These are phyloP conservation scores for Aureobasidium sp. DNA, from an alignment of 2,329 filamentous ascomycete genomes.

Conservation along the genomic window DNA sequence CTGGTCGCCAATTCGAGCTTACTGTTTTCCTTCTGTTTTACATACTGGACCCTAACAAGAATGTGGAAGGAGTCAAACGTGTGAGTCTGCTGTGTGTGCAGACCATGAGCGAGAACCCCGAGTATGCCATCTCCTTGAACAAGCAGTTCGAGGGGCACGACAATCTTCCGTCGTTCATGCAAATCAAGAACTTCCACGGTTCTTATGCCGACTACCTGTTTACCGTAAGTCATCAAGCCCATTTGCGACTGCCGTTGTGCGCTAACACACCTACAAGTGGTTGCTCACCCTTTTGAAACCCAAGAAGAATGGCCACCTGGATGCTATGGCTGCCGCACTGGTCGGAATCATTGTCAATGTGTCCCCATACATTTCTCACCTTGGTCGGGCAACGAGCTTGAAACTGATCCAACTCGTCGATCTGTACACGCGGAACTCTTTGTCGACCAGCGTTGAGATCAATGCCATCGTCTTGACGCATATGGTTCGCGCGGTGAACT, in stretches of 20 bases:
- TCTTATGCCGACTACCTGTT: conserved; percentile 92
- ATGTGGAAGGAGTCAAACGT: conserved; percentile 86
- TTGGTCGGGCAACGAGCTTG: conserved; percentile 65
- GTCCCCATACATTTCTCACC: conserved; percentile 68
- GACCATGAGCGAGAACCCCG: conserved; percentile 84
- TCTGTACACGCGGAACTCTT: conserved; percentile 16
- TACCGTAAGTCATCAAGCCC: conserved; percentile 50
- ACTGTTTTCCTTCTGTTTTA: conserved; percentile 86
- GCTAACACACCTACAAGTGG: conserved; percentile 4
- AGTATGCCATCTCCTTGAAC: conserved; percentile 84
- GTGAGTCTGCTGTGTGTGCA: conserved; percentile 98
- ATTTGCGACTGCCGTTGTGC: background rate
- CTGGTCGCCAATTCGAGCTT: conserved; percentile 86
- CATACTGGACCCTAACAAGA: conserved; percentile 75
- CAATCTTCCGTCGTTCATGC: conserved; percentile 70
- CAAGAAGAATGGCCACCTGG: conserved; percentile 9
- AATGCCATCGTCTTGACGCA: conserved; percentile 77
- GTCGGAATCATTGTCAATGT: conserved; percentile 91
- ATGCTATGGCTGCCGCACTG: conserved; percentile 71
- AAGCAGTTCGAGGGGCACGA: conserved; percentile 83
- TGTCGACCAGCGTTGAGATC: conserved; percentile 83
- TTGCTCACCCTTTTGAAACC: conserved; percentile 8
- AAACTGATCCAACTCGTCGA: conserved; percentile 36
- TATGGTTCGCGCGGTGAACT: conserved; percentile 79
- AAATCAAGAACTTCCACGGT: conserved; percentile 75